phyloP scores from a whole-genome alignment of 1,284 basidiomycete species.

The Entoloma clypeatum region DNA sequence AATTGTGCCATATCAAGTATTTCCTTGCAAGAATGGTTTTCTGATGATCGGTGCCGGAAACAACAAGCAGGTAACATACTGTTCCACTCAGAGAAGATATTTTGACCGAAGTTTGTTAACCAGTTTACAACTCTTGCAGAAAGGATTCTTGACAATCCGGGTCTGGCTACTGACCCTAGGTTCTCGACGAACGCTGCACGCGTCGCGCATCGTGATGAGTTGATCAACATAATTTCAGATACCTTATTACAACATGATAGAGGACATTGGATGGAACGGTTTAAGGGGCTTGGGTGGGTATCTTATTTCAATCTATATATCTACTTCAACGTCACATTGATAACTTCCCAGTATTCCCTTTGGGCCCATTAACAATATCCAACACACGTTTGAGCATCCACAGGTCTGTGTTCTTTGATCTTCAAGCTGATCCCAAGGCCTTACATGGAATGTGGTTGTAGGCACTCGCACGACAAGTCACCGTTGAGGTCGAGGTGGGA shows the following conservation, averaged over 20 bases:
- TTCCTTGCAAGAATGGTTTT: constrained; percentile 85
- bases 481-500: constrained; percentile 45
- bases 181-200: constrained; percentile 75
- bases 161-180: constrained; percentile 52
- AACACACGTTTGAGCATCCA: constrained; percentile 88
- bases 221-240: constrained; percentile 71
- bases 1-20: constrained; percentile 90
- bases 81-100: background rate
- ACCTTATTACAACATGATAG: constrained; percentile 56
- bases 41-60: constrained; percentile 95
- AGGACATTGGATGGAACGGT: constrained; percentile 69
- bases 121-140: constrained; percentile 69
- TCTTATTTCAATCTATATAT: constrained; percentile 3
- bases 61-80: constrained; percentile 66
- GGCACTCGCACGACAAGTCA: constrained; percentile 43
- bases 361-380: constrained; percentile 91
- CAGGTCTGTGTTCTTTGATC: constrained; percentile 54
- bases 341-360: constrained; percentile 74
- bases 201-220: constrained; percentile 71
- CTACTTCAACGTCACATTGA: constrained; percentile 11
- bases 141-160: constrained; percentile 56
- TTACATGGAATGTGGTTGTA: constrained; percentile 13
- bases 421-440: background rate
- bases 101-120: constrained; percentile 2
- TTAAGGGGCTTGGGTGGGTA: constrained; percentile 73